These are phyloP conservation scores for Exserohilum turcica DNA, from an alignment of 2,329 filamentous ascomycete species.

Conservation along the genomic window DNA sequence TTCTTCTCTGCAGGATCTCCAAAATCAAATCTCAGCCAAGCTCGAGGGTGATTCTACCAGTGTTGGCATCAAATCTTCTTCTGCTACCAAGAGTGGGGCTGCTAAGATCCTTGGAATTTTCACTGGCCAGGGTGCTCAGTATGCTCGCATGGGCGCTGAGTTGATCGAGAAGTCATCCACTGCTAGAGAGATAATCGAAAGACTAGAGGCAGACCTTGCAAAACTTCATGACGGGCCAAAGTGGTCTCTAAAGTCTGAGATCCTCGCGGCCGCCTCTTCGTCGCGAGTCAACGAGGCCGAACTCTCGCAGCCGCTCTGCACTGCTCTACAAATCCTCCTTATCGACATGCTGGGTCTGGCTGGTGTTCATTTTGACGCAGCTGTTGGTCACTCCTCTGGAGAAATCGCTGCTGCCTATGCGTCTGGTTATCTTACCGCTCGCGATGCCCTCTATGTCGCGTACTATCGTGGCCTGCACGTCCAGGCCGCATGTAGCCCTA, in stretches of 20 bases:
- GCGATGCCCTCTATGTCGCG: constrained; percentile 21
- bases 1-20: too few species aligned
- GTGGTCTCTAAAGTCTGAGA: constrained; percentile 34
- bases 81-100: neutral
- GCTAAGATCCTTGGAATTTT: constrained; percentile 3
- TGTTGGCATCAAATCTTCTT: neutral
- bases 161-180: neutral
- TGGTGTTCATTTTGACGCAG: constrained; percentile 13
- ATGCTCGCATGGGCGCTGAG: constrained; percentile 18
- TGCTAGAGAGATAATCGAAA: neutral
- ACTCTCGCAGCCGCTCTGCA: constrained; percentile 30
- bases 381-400: constrained; percentile 13
- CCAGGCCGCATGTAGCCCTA: neutral
- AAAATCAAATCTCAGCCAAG: neutral
- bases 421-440: constrained; percentile 12
- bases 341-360: constrained; percentile 8
- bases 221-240: neutral
- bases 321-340: constrained; percentile 24
- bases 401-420: constrained; percentile 35
- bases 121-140: constrained; percentile 31
- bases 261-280: neutral
- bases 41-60: neutral
- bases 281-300: constrained; percentile 42
- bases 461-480: constrained; percentile 25
- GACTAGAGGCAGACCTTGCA: neutral